Base-by-base conservation (phyloP, 2,329 filamentous ascomycete species). In the Talaromyces sp. region DNA sequence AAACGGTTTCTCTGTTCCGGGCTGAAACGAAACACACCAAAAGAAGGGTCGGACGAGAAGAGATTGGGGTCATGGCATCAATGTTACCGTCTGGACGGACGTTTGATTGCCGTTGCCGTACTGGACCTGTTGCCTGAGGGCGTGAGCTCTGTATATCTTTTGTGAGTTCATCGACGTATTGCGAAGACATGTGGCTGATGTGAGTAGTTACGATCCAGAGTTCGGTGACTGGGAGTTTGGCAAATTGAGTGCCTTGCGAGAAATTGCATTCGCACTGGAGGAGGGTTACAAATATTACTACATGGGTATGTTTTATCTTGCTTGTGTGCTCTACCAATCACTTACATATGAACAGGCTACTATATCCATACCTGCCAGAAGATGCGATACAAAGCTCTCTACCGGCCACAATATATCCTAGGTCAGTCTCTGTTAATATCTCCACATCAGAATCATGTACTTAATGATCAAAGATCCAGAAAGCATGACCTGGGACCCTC, bases 151-250 rank as follows among this genome's bases (percentile, higher is more conserved):
- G 81, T 83, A 57, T 83, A 83, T 67, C 72, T 83, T 19, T 82
- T 82, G 81, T 83, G 70, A 73, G 77, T 67, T 24, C 19, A 27
- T 50, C 31, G n/a, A 27, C 13, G 19, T 33, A 14, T 37, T 19
- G 3, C 4, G 19, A 19, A 9, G 14, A 19, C 0, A 13, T 27
- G 35, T 35, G 7, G 22, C 35, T 31, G 8, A 37, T 33, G 31
- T n/a, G 5, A 19, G 58, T 62, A 83, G 81, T 67, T 89, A 89
- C 72, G 85, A 89, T 69, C 83, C 82, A 10, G 84, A 86, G 64
- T 86, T 85, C 70, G 84, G 84, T 67, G 79, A 84, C 57, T 89
- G 82, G 82, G 84, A 85, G 64, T 85, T 89, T 70, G 87, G 87
- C 5, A 89, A 89, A 72, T 73, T 89, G 58, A 87, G 84, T 68